Base-by-base conservation (phyloP, 306 rosid genomes). In the Delonix regia region DNA sequence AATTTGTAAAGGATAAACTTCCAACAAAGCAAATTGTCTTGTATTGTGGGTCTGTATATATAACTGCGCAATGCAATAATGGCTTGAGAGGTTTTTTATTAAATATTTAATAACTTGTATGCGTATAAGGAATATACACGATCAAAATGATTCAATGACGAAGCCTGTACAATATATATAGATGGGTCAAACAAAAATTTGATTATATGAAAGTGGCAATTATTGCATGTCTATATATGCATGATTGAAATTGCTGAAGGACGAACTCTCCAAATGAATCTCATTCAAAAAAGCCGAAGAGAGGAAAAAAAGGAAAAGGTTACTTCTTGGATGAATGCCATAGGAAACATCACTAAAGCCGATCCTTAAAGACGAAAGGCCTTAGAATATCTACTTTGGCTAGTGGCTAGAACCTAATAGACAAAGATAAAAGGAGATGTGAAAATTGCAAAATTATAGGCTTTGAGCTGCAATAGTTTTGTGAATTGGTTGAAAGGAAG, bases 301-400 rank as follows among this genome's bases (percentile, higher is more conserved):
- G 11, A 14, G 19, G 16, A 15, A 13, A 3, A 15, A 60, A 60
- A 2, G 41, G 18, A 57, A 21, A 52, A 71, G 22, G 51, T 16
- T 30, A 51, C 28, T 49, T 71, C 62, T 51, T 49, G 47, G 62
- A n/a, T 51, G 62, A 71, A 72, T 7, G 48, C 76, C 28, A 28
- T 2, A 11, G 62, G 62, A 49, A 49, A 22, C 75, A 51, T 71
- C 25, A 71, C 61, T 19, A 24, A 71, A 70, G 44, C 11, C 16
- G 64, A 53, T 2, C 63, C 36, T 55, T 38, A 38, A 55, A 55
- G 66, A 72, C 24, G 15, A 45, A 44, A 25, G 73, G 49, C 36
- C 39, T 22, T 36, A 9, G 38, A 56, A 73, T 55, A 60, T 38
- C 53, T 12, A n/a, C 19, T 21, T 21, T 66, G 19, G 52, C 71